Evolutionary conservation across 1,139 yeast genomes (phyloP).

Genomic region (Blastobotrys elegans): DNA sequence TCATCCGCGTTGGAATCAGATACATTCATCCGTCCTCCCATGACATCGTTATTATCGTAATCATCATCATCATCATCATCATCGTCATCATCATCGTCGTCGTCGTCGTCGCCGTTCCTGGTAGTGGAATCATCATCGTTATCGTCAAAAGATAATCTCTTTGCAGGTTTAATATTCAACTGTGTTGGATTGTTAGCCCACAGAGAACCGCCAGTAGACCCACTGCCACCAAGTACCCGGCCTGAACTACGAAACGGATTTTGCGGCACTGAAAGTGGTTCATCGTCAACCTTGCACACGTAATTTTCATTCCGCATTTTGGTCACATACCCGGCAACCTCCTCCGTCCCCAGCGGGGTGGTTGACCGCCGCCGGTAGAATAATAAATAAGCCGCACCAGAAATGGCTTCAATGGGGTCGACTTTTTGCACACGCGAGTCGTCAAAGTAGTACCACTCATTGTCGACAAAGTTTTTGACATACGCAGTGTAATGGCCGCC

Average conservation of each 20-base stretch:
- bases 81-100: background rate
- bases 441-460: constrained; percentile 84
- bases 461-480: constrained; percentile 72
- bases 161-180: constrained; percentile 6
- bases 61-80: background rate
- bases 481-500: constrained; percentile 97
- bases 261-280: background rate
- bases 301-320: constrained; percentile 17
- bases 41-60: background rate
- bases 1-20: too few species aligned
- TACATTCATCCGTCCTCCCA: too few species aligned
- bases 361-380: constrained; percentile 64
- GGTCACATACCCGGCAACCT: constrained; percentile 31
- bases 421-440: constrained; percentile 60
- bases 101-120: background rate
- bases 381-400: constrained; percentile 81
- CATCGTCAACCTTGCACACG: constrained; percentile 5
- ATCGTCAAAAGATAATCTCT: too few species aligned
- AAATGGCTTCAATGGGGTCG: constrained; percentile 55
- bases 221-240: constrained; percentile 14
- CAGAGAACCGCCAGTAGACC: constrained; percentile 1
- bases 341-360: constrained; percentile 33
- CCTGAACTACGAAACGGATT: constrained; percentile 16
- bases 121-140: constrained; percentile 5
- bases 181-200: constrained; percentile 4